Evolutionary conservation across 2,329 filamentous ascomycete genomes (phyloP), one percentile per base, ranked within the genome.

Genomic region (Aspergillus sp.): DNA sequence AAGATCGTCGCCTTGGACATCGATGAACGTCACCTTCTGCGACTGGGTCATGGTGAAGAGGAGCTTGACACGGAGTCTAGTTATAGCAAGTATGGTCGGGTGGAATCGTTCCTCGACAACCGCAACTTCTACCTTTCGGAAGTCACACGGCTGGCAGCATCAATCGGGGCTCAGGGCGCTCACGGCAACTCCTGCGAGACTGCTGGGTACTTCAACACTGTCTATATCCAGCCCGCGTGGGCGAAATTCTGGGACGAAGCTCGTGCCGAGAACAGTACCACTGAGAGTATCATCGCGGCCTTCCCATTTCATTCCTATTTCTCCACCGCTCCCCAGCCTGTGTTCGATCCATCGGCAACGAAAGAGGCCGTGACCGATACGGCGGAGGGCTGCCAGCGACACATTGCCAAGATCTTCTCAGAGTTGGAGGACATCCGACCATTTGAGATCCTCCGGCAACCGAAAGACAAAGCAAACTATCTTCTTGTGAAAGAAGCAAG

Each of bases 1-100:
- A 99, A 99, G 76, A 99, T 99, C 56, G 87, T 93, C n/a, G 89
- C 88, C 4, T 79, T 99, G 24, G 91, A 97, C 64, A 97, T 99
- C 60, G 95, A 99, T 65, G 89, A 95, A 72, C 86, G 94, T 36
- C 94, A 99, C 76, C 80, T 99, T 53, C 79, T 99, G 48, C 87
- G 94, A 54, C 80, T 99, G 33, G 94, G 94, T 33, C 94, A 96
- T 69, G 94, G 94, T 38, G 95, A 99, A 70, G 94, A 96, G 66
- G 94, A 97, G 51, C 80, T 97, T 5, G 87, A 90, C 53, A 91
- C 89, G 0, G 88, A 94, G 62, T 83, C 82, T 16, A 95, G 83
- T 70, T 97, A 95, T 71, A 92, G 90, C 79, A 99, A 97, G 72
- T 86, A 92, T 70, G 94, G 94, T 1, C 85, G 94, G 42, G 92